phyloP scores from a whole-genome alignment of 306 rosid species.

The Adenanthera pavonina region DNA sequence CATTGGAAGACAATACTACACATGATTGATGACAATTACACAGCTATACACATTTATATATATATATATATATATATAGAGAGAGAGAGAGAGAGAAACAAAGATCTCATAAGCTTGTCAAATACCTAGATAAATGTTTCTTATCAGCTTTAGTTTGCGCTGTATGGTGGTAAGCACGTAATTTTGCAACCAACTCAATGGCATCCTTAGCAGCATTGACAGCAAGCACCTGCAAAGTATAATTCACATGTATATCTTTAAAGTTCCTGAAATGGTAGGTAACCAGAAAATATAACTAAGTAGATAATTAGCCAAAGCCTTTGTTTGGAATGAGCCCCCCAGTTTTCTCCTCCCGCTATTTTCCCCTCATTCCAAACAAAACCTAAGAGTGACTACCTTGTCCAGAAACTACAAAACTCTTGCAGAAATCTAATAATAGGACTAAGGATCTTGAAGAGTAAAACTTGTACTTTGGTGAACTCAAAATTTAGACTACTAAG shows the following conservation, averaged over 20 bases:
- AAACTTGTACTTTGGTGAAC: conserved; percentile 16
- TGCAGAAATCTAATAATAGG: background rate
- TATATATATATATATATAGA: too few species aligned
- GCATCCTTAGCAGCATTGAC: conserved; percentile 99
- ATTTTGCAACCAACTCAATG: conserved; percentile 85
- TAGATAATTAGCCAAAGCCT: background rate
- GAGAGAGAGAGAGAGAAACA: background rate
- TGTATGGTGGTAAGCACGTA: conserved; percentile 75
- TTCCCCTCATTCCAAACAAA: too few species aligned
- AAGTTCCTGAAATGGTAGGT: background rate
- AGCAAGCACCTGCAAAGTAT: conserved; percentile 75
- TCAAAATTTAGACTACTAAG: background rate
- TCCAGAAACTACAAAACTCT: background rate
- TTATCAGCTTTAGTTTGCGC: conserved; percentile 92
- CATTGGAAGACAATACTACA: conserved; percentile 17
- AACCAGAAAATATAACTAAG: background rate
- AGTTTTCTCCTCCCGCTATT: too few species aligned
- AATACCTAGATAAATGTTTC: conserved; percentile 88
- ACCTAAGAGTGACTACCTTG: background rate
- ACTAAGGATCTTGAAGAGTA: background rate
- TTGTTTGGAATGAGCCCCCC: too few species aligned
- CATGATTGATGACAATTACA: background rate
- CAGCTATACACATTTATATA: background rate
- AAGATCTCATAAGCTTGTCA: background rate
- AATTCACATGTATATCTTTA: conserved; percentile 23